Evolutionary conservation across 2,329 filamentous ascomycete genomes (phyloP).

Genomic region (Elsinoe fawcettii): DNA sequence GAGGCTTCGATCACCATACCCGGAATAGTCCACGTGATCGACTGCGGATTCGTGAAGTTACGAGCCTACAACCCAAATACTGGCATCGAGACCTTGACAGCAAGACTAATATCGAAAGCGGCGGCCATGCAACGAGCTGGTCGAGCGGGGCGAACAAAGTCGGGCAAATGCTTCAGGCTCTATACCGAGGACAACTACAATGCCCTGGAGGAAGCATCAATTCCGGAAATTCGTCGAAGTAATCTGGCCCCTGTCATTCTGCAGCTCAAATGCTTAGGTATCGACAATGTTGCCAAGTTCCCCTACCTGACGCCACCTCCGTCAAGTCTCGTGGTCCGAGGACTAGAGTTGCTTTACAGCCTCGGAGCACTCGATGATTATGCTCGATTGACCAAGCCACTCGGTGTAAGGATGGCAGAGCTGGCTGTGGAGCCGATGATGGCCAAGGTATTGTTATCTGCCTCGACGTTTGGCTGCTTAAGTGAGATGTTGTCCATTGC

Average conservation of each 20-base stretch:
- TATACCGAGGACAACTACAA: slow-evolving; percentile 72
- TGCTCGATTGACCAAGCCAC: slow-evolving; percentile 77
- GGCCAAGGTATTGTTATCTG: slow-evolving; percentile 74
- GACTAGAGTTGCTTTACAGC: slow-evolving; percentile 78
- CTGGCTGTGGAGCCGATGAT: slow-evolving; percentile 93
- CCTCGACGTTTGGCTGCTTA: slow-evolving; percentile 66
- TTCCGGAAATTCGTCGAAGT: slow-evolving; percentile 86
- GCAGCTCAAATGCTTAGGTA: slow-evolving; percentile 88
- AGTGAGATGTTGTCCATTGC: slow-evolving; percentile 85
- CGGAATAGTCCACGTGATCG: slow-evolving; percentile 83
- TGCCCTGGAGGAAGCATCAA: slow-evolving; percentile 60
- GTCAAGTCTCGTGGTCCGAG: slow-evolving; percentile 73
- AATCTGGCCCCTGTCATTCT: slow-evolving; percentile 83
- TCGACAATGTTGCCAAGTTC: slow-evolving; percentile 89
- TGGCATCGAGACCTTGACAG: slow-evolving; percentile 80
- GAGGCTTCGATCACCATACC: slow-evolving; percentile 94
- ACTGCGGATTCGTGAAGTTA: slow-evolving; percentile 85
- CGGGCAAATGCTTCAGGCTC: slow-evolving; percentile 89
- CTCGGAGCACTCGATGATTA: slow-evolving; percentile 82
- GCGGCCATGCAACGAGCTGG: slow-evolving; percentile 88
- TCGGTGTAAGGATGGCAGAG: slow-evolving; percentile 89
- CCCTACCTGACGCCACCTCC: slow-evolving; percentile 82
- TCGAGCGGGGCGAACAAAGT: slow-evolving; percentile 76
- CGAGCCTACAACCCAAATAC: slow-evolving; percentile 76
- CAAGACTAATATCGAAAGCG: slow-evolving; percentile 77